phyloP scores from a whole-genome alignment of 306 rosid genomes.

The Quercus dentata region DNA sequence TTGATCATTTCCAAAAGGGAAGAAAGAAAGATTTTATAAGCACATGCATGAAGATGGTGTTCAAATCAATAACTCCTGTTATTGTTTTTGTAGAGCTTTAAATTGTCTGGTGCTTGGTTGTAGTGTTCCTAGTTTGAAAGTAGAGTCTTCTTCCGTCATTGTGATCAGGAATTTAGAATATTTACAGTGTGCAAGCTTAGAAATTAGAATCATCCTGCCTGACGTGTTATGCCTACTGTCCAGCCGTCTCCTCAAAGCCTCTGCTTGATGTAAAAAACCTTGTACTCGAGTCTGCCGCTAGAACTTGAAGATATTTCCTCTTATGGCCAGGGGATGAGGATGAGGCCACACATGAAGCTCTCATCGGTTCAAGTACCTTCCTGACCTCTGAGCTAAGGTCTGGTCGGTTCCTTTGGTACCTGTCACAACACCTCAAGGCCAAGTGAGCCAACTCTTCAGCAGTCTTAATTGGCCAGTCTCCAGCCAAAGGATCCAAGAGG shows the following conservation, averaged over 20 bases:
- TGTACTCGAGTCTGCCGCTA: too few species aligned
- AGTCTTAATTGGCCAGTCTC: slow-evolving; percentile 51
- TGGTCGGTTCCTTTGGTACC: slow-evolving; percentile 37
- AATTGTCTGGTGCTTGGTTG: not conserved
- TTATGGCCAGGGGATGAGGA: too few species aligned
- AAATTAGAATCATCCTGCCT: too few species aligned
- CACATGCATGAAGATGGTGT: not conserved
- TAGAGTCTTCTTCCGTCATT: not conserved
- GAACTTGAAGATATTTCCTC: too few species aligned
- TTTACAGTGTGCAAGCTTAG: not conserved
- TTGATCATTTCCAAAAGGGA: too few species aligned
- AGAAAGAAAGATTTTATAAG: not conserved
- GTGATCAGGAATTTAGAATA: not conserved
- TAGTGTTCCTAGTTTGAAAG: not conserved
- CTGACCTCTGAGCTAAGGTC: slow-evolving; percentile 48
- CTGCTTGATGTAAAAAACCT: too few species aligned
- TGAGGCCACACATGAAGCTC: slow-evolving; percentile 17
- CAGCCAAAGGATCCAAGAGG: slow-evolving; percentile 49
- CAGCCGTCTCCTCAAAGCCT: too few species aligned
- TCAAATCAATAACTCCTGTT: not conserved
- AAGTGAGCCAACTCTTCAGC: slow-evolving; percentile 44
- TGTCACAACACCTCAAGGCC: slow-evolving; percentile 48
- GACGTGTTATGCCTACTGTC: too few species aligned
- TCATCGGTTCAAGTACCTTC: slow-evolving; percentile 55
- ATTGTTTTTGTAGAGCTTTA: not conserved